Base-by-base conservation (phyloP, 208 protist species). In the Phytomonas sp. region DNA sequence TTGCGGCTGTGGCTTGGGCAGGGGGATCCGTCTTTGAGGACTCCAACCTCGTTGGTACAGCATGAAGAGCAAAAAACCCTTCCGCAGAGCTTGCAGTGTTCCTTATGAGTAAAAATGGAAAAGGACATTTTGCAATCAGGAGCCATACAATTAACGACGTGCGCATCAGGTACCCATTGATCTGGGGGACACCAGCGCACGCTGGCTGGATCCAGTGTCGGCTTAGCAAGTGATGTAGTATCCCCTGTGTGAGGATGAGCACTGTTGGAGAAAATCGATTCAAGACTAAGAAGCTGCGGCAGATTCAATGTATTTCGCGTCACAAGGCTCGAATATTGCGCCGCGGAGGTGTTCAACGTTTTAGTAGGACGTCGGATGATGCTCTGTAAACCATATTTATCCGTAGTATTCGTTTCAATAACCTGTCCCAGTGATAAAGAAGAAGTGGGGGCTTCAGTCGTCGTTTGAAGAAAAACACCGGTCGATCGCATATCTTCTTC, bases 71-170 rank as follows among this genome's bases (percentile, higher is more conserved):
- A 95, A 66, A 93, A 95, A 31, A 95, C 63, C 14, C 76, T 77
- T 0, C 89, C 89, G 64, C 89, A 95, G 59, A 92, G 81, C 23
- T 76, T 76, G 67, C 89, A 95, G 70, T 81, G 89, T 66, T 95
- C 82, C 73, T 84, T 89, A 59, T 87, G 85, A 52, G 83, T 89
- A 71, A 95, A 95, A 29, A 95, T 67, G 29, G 84, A 88, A 66
- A 95, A 95, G 60, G 80, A 75, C 29, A 74, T 88, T 40, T 74
- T 70, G 73, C 89, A 95, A 62, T 83, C 89, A 12, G 87, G 89
- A 3, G 86, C 81, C 87, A 93, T 95, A 73, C 89, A 95, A 56
- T 84, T 88, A 52, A 88, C 73, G 12, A 95, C 86, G 36, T 86
- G 80, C 23, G 80, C 79, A 29, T 93, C 87, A 2, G 89, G 82